A percentile compares a stretch with the other conserved stretches of the same genome.
phyloP scores from a whole-genome alignment of 2,329 filamentous ascomycete species.

The Orbilia javanica region DNA sequence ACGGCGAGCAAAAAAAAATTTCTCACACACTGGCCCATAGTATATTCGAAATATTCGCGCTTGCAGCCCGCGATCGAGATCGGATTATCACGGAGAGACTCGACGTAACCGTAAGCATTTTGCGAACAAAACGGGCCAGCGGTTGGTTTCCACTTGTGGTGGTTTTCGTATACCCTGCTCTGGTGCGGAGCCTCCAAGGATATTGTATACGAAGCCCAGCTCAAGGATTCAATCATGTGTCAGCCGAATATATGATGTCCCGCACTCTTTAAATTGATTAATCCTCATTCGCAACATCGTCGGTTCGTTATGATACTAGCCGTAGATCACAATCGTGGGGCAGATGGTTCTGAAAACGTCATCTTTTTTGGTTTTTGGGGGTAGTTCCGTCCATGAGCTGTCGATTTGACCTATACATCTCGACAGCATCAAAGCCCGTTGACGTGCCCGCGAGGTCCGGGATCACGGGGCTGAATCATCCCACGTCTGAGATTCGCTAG shows the following conservation, averaged over 20 bases:
- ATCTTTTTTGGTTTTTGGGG: constrained; percentile 21
- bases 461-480: constrained; percentile 59
- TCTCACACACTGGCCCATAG: constrained; percentile 21
- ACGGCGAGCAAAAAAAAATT: constrained; percentile 43
- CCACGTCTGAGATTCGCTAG: constrained; percentile 47
- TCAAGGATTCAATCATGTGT: constrained; percentile 59
- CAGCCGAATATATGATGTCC: constrained; percentile 56
- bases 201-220: constrained; percentile 57
- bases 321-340: constrained; percentile 52
- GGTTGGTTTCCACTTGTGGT: constrained; percentile 22
- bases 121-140: constrained; percentile 40
- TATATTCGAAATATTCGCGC: constrained; percentile 49
- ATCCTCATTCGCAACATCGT: constrained; percentile 40
- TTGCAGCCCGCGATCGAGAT: constrained; percentile 38
- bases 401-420: constrained; percentile 21
- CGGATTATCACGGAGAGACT: constrained; percentile 58
- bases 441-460: constrained; percentile 38
- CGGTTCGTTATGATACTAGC: constrained; percentile 27
- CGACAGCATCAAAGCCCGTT: constrained; percentile 36
- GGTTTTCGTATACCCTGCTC: constrained; percentile 56
- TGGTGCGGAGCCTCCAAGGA: constrained; percentile 50
- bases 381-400: background rate
- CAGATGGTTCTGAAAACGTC: constrained; percentile 51
- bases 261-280: constrained; percentile 34
- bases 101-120: constrained; percentile 32